A percentile compares a stretch with the other conserved stretches of the same genome.
phyloP scores from a whole-genome alignment of 257 asterid species.

The Nicotiana tomentosiformis region DNA sequence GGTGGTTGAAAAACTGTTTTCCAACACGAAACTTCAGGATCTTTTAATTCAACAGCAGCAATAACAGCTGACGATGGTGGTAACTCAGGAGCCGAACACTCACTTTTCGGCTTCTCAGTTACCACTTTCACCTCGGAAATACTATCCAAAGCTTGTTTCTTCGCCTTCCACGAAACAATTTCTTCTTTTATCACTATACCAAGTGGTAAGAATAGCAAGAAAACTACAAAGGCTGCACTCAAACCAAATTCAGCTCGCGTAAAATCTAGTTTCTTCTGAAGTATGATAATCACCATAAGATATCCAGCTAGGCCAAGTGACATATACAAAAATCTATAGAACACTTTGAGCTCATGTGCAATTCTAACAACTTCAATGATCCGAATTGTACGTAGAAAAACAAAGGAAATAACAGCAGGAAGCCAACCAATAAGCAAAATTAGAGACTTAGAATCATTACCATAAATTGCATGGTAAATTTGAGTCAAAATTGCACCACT shows the following conservation, averaged over 20 bases:
- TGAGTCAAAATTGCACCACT: conserved; percentile 41
- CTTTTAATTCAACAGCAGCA: neutral
- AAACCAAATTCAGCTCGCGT: conserved; percentile 1
- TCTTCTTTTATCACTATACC: conserved; percentile 28
- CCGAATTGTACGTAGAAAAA: conserved; percentile 29
- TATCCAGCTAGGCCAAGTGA: conserved; percentile 34
- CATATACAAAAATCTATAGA: conserved; percentile 24
- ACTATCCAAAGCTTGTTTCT: conserved; percentile 20
- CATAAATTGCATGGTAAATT: conserved; percentile 24
- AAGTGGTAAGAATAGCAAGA: conserved; percentile 25
- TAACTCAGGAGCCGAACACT: neutral
- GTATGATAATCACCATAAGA: conserved; percentile 30
- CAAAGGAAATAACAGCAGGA: conserved; percentile 25
- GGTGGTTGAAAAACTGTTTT: conserved; percentile 52
- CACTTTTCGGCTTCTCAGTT: conserved; percentile 14
- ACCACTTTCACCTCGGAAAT: conserved; percentile 23
- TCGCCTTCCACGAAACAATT: conserved; percentile 9
- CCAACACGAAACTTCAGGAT: conserved; percentile 55
- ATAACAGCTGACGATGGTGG: conserved; percentile 1
- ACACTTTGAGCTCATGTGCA: conserved; percentile 27
- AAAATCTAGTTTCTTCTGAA: conserved; percentile 15
- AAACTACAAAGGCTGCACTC: conserved; percentile 12
- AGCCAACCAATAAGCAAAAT: conserved; percentile 37
- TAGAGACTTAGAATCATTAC: conserved; percentile 19
- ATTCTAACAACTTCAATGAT: conserved; percentile 20